phyloP scores from a whole-genome alignment of 2,329 filamentous ascomycete genomes.

The Ceratocystis papillata region DNA sequence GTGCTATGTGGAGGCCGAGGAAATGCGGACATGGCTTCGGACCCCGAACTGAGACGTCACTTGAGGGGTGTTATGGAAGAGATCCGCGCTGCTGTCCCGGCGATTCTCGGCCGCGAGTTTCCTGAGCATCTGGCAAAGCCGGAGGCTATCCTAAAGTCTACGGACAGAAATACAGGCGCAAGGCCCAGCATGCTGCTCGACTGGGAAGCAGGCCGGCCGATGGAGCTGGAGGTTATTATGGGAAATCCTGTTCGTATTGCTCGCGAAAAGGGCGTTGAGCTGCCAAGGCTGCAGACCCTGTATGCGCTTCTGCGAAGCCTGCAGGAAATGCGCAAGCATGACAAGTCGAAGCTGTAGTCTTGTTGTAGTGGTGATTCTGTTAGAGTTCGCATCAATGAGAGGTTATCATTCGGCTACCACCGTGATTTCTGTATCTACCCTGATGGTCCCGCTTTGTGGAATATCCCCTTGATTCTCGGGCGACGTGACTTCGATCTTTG shows the following conservation, averaged over 20 bases:
- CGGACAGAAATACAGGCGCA: constrained; percentile 52
- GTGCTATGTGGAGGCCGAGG: constrained; percentile 54
- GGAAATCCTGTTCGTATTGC: constrained; percentile 60
- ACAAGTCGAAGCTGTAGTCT: constrained; percentile 18
- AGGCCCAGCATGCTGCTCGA: constrained; percentile 59
- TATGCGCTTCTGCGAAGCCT: constrained; percentile 56
- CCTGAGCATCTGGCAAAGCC: constrained; percentile 49
- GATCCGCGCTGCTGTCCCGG: constrained; percentile 52
- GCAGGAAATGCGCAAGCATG: constrained; percentile 42
- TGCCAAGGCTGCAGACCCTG: constrained; percentile 55
- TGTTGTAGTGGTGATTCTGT: not conserved
- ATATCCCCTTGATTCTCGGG: not conserved
- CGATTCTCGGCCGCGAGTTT: constrained; percentile 50
- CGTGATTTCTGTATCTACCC: constrained; percentile 14
- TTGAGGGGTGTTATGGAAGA: constrained; percentile 58
- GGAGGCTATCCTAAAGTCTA: constrained; percentile 53
- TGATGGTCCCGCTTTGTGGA: constrained; percentile 19
- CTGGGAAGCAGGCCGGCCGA: constrained; percentile 53
- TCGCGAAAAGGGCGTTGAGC: constrained; percentile 48
- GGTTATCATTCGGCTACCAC: not conserved
- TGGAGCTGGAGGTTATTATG: constrained; percentile 63
- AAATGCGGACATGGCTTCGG: constrained; percentile 55
- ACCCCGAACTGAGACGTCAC: constrained; percentile 52
- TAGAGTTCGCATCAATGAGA: not conserved
- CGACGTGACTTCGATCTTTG: constrained; percentile 14